These are phyloP conservation scores for Ustilago lituana DNA, from an alignment of 1,284 basidiomycete genomes.

Conservation along the genomic window DNA sequence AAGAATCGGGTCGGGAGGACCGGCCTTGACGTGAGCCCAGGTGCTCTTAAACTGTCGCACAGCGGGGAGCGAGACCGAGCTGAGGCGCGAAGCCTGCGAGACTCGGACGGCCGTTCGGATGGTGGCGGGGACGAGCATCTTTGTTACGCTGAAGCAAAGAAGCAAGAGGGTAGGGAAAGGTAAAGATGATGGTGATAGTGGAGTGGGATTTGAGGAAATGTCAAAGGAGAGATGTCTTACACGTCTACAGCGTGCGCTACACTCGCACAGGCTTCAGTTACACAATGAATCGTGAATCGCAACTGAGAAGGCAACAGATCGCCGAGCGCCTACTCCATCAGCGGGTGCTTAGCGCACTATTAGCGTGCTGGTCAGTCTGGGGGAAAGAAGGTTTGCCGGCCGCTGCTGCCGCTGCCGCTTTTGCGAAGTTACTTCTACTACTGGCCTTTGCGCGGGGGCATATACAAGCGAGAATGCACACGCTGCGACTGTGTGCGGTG, in stretches of 20 bases:
- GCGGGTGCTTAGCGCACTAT: not conserved
- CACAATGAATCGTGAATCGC: not conserved
- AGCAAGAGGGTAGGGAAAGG: not conserved
- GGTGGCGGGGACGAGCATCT: constrained; percentile 41
- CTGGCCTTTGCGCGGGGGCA: constrained; percentile 23
- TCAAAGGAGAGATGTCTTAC: not conserved
- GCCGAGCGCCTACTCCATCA: no score
- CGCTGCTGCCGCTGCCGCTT: no score
- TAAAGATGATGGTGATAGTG: constrained; percentile 1
- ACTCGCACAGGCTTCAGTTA: not conserved
- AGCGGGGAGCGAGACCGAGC: constrained; percentile 35
- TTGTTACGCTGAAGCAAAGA: not conserved
- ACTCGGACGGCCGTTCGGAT: constrained; percentile 43
- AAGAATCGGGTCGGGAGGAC: constrained; percentile 92
- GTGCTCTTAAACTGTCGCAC: constrained; percentile 72
- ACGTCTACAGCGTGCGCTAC: not conserved
- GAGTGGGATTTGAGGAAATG: not conserved
- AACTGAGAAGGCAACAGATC: constrained; percentile 17
- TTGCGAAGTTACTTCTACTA: no score
- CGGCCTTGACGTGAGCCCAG: constrained; percentile 84
- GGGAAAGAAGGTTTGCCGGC: no score
- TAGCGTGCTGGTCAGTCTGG: no score
- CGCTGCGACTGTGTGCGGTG: no score
- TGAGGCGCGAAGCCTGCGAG: constrained; percentile 30
- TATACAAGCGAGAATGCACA: no score